Percentiles rank a stretch among this genome's conserved stretches.
These are phyloP conservation scores for Dryadomyces quercus-mongolicae DNA, from an alignment of 2,329 filamentous ascomycete genomes.

Conservation along the genomic window DNA sequence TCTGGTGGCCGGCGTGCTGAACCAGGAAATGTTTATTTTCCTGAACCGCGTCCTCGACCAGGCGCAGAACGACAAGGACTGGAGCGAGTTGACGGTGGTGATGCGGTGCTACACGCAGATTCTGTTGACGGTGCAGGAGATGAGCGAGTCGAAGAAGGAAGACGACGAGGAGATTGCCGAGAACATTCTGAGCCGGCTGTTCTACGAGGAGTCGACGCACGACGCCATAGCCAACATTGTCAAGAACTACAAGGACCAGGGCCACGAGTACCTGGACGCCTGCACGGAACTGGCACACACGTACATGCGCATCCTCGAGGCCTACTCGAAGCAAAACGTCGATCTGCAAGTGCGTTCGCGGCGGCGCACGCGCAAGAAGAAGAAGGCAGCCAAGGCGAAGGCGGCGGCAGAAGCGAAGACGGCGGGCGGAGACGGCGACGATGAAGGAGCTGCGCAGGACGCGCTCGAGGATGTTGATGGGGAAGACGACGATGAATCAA, in stretches of 20 bases:
- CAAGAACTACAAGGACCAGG: conserved; percentile 82
- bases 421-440: conserved; percentile 16
- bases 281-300: conserved; percentile 85
- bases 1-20: conserved; percentile 77
- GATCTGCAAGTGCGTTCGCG: conserved; percentile 87
- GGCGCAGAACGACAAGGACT: conserved; percentile 70
- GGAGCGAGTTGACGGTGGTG: conserved; percentile 73
- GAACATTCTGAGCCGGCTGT: conserved; percentile 93
- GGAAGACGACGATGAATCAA: conserved; percentile 53
- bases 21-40: conserved; percentile 88
- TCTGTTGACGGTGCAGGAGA: conserved; percentile 81
- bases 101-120: conserved; percentile 96
- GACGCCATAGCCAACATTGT: conserved; percentile 74
- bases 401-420: conserved; percentile 12
- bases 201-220: conserved; percentile 93
- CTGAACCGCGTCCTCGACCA: conserved; percentile 73
- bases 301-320: conserved; percentile 82
- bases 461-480: conserved; percentile 45
- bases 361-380: conserved; percentile 59
- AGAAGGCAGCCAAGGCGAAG: conserved; percentile 43
- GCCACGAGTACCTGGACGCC: conserved; percentile 85
- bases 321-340: conserved; percentile 87
- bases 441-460: conserved; percentile 38
- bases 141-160: conserved; percentile 71
- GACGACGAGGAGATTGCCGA: conserved; percentile 98